These are phyloP conservation scores for Atkinsonella texensis DNA, from an alignment of 2,329 filamentous ascomycete species.

Conservation along the genomic window DNA sequence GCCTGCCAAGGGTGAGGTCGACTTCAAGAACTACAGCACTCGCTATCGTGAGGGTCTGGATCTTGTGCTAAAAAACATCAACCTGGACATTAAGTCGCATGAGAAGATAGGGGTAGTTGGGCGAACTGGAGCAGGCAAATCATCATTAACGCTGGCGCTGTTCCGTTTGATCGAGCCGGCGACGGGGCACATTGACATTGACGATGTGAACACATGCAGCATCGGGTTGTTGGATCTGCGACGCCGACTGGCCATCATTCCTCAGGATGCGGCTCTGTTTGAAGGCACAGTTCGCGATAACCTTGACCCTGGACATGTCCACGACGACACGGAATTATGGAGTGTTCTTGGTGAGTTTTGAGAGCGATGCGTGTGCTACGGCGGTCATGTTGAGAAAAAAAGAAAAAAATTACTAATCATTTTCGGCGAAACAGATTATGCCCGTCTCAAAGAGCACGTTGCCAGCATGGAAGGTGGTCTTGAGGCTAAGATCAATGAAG, in stretches of 20 bases:
- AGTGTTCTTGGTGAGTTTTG: constrained; percentile 67
- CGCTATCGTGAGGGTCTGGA: constrained; percentile 84
- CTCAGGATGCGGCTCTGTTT: constrained; percentile 93
- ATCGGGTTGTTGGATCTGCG: constrained; percentile 87
- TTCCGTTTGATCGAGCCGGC: constrained; percentile 92
- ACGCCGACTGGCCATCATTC: constrained; percentile 86
- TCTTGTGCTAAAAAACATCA: constrained; percentile 86
- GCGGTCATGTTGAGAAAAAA: too few relatives aligned
- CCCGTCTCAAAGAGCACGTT: constrained; percentile 84
- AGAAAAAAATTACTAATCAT: neutral
- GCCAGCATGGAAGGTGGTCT: constrained; percentile 76
- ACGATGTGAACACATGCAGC: constrained; percentile 74
- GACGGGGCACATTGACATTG: constrained; percentile 76
- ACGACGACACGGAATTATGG: constrained; percentile 96
- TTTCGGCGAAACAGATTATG: constrained; percentile 54
- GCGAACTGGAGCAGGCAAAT: constrained; percentile 91
- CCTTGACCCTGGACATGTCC: constrained; percentile 84
- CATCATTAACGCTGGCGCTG: constrained; percentile 78
- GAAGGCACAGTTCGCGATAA: constrained; percentile 91
- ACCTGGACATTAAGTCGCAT: constrained; percentile 81
- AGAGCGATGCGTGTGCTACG: constrained; percentile 3
- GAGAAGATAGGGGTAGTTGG: constrained; percentile 98
- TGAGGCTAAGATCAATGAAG: constrained; percentile 86
- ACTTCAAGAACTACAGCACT: constrained; percentile 89
- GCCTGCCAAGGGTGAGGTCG: constrained; percentile 79